Percentiles rank a stretch among this genome's conserved stretches.
These are phyloP conservation scores for Clonostachys sp. DNA, from an alignment of 2,329 filamentous ascomycete species.

Conservation along the genomic window DNA sequence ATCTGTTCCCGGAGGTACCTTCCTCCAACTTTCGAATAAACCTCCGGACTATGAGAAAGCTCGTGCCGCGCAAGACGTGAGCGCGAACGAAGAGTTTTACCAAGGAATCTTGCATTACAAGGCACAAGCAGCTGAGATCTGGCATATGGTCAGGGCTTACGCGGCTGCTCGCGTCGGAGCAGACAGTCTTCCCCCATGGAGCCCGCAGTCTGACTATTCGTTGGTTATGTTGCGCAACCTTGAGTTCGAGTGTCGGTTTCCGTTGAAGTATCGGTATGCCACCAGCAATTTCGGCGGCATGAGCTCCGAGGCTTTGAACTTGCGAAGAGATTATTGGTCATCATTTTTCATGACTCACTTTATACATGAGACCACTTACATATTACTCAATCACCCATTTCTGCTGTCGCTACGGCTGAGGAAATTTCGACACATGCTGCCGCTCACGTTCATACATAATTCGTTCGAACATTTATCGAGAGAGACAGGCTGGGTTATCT, in stretches of 20 bases:
- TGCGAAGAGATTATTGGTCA: slow-evolving; percentile 44
- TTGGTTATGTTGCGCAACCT: slow-evolving; percentile 43
- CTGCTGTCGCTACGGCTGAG: slow-evolving; percentile 43
- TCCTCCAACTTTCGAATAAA: no score
- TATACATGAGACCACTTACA: slow-evolving; percentile 46
- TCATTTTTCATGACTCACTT: slow-evolving; percentile 48
- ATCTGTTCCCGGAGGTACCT: no score
- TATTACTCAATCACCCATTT: slow-evolving; percentile 49
- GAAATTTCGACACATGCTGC: slow-evolving; percentile 45
- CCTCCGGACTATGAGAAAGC: no score
- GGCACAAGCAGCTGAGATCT: slow-evolving; percentile 36
- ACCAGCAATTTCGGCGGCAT: slow-evolving; percentile 37
- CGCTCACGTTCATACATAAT: slow-evolving; percentile 49
- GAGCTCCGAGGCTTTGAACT: slow-evolving; percentile 31
- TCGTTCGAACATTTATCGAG: slow-evolving; percentile 45
- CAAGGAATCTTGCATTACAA: slow-evolving; percentile 39
- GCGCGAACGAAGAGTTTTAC: slow-evolving; percentile 9
- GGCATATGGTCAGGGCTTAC: slow-evolving; percentile 40
- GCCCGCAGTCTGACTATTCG: slow-evolving; percentile 45
- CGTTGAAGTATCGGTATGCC: slow-evolving; percentile 43
- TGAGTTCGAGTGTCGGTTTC: slow-evolving; percentile 46
- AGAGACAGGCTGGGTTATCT: slow-evolving; percentile 47
- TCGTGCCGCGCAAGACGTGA: no score
- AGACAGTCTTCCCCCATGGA: slow-evolving; percentile 32
- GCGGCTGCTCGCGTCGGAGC: slow-evolving; percentile 37